Conservation (phyloP, 768 basidiomycete genomes). For the Hypsizygus marmoreus region DNA sequence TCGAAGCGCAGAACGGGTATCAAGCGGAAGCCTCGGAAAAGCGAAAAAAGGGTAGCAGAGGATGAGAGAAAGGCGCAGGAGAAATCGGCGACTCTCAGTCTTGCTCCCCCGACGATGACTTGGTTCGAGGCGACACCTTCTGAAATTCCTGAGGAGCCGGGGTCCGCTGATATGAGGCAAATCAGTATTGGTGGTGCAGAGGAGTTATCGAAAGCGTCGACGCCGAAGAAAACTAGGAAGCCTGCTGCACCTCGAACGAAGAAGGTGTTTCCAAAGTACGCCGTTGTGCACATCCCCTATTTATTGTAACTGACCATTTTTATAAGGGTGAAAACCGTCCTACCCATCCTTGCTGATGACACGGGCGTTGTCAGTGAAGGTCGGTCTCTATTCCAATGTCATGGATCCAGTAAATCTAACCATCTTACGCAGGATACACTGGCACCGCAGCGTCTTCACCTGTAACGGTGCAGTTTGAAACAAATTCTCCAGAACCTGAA, state of each 20-base stretch:
- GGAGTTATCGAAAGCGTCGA: conserved; percentile 36
- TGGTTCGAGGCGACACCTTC: conserved; percentile 43
- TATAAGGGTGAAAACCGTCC: conserved; percentile 25
- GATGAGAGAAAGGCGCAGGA: conserved; percentile 51
- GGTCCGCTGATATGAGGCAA: conserved; percentile 9
- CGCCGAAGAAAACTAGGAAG: conserved; percentile 55
- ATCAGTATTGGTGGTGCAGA: conserved; percentile 19
- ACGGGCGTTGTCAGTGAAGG: conserved; percentile 63
- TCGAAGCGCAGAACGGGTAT: conserved; percentile 52
- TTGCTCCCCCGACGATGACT: conserved; percentile 42
- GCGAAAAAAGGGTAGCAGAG: conserved; percentile 44
- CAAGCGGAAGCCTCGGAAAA: conserved; percentile 58
- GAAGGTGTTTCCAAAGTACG: conserved; percentile 36
- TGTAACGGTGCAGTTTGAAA: conserved; percentile 48
- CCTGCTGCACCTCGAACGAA: conserved; percentile 37
- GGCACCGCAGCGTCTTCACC: conserved; percentile 78
- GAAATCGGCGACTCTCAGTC: conserved; percentile 38
- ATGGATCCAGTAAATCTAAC: no score
- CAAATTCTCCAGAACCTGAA: conserved; percentile 54
- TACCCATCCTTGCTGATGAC: conserved; percentile 49
- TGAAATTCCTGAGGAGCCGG: conserved; percentile 37
- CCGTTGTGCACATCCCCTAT: conserved; percentile 1
- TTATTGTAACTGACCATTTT: conserved; percentile 13
- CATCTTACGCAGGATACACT: conserved; percentile 64
- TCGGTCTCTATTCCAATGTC: no score